Percentiles rank a stretch among this genome's conserved stretches.
These are phyloP conservation scores for Biscogniauxia mediterranea DNA, from an alignment of 2,329 filamentous ascomycete species.

Conservation along the genomic window DNA sequence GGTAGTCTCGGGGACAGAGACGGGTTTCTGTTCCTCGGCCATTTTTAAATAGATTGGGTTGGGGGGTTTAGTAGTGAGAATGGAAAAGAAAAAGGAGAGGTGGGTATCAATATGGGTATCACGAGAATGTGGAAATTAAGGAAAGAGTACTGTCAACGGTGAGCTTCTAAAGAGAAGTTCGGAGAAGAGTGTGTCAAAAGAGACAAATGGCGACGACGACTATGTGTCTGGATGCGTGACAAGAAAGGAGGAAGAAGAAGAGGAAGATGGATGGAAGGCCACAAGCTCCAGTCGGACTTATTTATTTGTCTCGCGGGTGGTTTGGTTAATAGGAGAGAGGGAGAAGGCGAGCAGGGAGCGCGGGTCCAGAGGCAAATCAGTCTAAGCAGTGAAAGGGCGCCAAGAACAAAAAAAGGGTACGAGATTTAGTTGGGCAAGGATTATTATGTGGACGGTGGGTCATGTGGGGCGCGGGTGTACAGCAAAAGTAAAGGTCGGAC, in stretches of 20 bases:
- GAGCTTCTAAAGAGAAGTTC: not conserved
- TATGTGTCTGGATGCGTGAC: conserved; percentile 23
- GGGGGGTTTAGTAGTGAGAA: conserved; percentile 32
- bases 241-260: conserved; percentile 26
- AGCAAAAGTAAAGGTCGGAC: not conserved
- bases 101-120: conserved; percentile 49
- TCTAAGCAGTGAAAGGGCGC: conserved; percentile 2
- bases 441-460: not conserved
- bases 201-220: conserved; percentile 11
- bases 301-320: conserved; percentile 35
- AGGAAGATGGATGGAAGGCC: conserved; percentile 16
- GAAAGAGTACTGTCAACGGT: conserved; percentile 4
- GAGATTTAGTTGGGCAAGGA: not conserved
- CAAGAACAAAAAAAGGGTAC: conserved; percentile 1
- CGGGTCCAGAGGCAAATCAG: too few relatives aligned
- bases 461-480: not conserved
- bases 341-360: conserved; percentile 10
- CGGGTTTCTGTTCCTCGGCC: conserved; percentile 72
- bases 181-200: conserved; percentile 13
- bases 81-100: conserved; percentile 31
- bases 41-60: conserved; percentile 48
- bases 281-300: conserved; percentile 32
- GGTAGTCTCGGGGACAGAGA: conserved; percentile 57
- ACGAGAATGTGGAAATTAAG: conserved; percentile 47
- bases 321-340: conserved; percentile 21